Base-by-base conservation (phyloP, 495 filamentous ascomycete species). In the Monascus purpureus region DNA sequence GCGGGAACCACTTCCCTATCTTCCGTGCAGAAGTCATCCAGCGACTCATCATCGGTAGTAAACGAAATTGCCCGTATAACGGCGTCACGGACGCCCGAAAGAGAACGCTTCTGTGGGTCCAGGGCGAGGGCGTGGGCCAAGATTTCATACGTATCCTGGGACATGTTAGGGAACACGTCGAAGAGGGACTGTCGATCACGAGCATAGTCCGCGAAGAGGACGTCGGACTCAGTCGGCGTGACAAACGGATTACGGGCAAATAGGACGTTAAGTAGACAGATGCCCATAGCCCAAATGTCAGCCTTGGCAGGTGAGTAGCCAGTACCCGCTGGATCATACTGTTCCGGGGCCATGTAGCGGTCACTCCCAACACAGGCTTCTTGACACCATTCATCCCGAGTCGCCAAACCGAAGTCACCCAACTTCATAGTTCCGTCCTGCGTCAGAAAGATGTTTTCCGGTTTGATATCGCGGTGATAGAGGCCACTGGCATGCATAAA, bases 391-490 rank as follows among this genome's bases (percentile, higher is more conserved):
- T 67, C 53, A 19, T 92, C 83, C 2, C 72, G 74, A 6, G 88
- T 93, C 28, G 84, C 86, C 28, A 97, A 67, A 34, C 90, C 90
- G 50, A 96, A 92, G 55, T 97, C 90, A 45, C 90, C 90, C 23
- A 97, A 76, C 60, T 97, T 97, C 77, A 94, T 81, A 26, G 76
- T 68, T 15, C 92, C 87, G 31, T 75, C 70, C 37, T 85, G 69
- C 40, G 72, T 80, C 39, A 97, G 67, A 59, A 97, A 96, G 57
- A 97, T 93, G 61, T 97, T 97, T 68, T 97, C 90, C 6, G 90
- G 90, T 64, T 97, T 97, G 72, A 97, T 95, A 56, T 97, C 90
- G 36, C 90, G 85, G 53, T 97, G 90, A 56, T 87, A 95, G 44
- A 96, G 68, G 38, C 83, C 85, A 49, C 86, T 85, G 40, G 68